Base-by-base conservation (phyloP, 768 basidiomycete genomes). In the Lentinula detonsa region DNA sequence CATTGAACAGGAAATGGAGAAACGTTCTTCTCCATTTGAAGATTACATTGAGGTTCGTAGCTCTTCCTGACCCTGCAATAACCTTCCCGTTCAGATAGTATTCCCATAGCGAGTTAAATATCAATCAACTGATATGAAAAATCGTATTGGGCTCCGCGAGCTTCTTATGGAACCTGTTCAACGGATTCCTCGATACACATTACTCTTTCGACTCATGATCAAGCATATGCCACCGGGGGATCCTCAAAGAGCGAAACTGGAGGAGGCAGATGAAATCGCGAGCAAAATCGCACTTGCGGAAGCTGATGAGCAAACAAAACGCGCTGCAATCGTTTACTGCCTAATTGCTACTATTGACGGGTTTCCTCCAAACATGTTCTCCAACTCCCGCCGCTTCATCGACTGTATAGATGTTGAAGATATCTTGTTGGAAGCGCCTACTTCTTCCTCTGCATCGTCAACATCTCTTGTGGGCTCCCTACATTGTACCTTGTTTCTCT, bases 111-210 rank as follows among this genome's bases (percentile, higher is more conserved):
- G 87, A 61, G 87, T 93, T 72, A 95, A 96, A 78, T 96, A 95
- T 70, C 85, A 88, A 64, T 84, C 84, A 15, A 76, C 84, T 21
- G 91, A 91, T 65, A 72, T 80, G 34, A 81, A 81, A 66, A 94
- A 91, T 70, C 90, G 93, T 43, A 83, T 96, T 60, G 94, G 92
- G 48, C 78, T 98, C 59, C 83, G 95, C 31, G 95, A 96, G 70
- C 83, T 97, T 53, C 80, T 98, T 21, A 96, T 96, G 87, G 95
- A 98, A 65, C 95, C 95, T 15, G 93, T 97, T 5, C 95, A 98
- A 69, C 86, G 95, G 37, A 93, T 98, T 68, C 95, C 95, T 4
- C 81, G 96, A 65, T 98, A 98, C 73, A 95, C 93, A 1, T 78
- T 98, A 28, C 81, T 98, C 65, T 93, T 96, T 73, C 88, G 92